Conservation (phyloP, 768 basidiomycete genomes). For the Hericium alpestre region DNA sequence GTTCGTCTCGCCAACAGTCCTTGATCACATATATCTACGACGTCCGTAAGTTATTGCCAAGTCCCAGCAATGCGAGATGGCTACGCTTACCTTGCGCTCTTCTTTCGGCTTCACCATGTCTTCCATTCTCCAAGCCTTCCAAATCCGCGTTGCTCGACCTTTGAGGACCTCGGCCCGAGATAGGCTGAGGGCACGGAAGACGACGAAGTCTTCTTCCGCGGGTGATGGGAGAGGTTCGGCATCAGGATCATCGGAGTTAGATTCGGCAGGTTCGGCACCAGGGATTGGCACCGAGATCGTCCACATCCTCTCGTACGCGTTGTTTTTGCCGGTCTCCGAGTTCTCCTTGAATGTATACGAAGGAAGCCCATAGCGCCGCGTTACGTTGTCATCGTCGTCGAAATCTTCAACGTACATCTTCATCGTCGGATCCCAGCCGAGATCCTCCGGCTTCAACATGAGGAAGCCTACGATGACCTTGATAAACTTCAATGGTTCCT, state of each 20-base stretch:
- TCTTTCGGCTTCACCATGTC: not conserved
- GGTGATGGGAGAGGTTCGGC: not conserved
- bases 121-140: not conserved
- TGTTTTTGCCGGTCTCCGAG: not conserved
- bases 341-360: not conserved
- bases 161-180: not conserved
- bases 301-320: not conserved
- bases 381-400: not conserved
- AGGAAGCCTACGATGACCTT: not conserved
- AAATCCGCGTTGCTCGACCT: not conserved
- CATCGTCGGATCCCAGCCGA: slow-evolving; percentile 1
- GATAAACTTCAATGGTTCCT: not conserved
- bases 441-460: not conserved
- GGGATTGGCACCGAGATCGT: not conserved
- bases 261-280: not conserved
- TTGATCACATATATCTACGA: not conserved
- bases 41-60: not conserved
- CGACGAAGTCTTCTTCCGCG: not conserved
- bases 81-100: not conserved
- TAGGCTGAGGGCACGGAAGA: not conserved
- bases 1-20: not conserved
- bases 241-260: no score
- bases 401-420: not conserved
- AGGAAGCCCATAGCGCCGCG: not conserved
- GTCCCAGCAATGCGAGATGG: no score